Conservation (phyloP, 2,329 filamentous ascomycete genomes). For the Scytalidium sp. region DNA sequence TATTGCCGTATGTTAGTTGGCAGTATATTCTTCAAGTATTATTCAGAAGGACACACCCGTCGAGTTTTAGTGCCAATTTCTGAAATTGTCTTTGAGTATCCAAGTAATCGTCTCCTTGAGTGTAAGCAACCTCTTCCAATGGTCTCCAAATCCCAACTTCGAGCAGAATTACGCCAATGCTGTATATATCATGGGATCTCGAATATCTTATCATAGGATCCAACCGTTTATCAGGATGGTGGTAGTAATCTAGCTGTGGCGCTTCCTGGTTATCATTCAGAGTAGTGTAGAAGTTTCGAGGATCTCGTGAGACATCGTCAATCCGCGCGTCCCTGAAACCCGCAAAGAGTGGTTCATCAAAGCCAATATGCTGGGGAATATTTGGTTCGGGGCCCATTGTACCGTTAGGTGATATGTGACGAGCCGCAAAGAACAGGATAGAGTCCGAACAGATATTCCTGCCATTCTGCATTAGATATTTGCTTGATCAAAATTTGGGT, state of each 20-base stretch:
- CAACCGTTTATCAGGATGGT: conserved; percentile 21
- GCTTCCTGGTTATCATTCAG: conserved; percentile 36
- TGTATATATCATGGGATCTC: conserved; percentile 40
- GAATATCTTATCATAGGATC: conserved; percentile 26
- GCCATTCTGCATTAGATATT: not conserved
- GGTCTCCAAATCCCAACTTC: conserved; percentile 49
- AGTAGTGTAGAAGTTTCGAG: conserved; percentile 28
- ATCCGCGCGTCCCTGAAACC: conserved; percentile 37
- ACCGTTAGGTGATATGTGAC: conserved; percentile 25
- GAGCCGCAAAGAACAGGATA: conserved; percentile 42
- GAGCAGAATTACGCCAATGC: conserved; percentile 46
- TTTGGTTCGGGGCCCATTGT: conserved; percentile 32
- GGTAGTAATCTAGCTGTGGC: conserved; percentile 25
- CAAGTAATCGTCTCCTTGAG: conserved; percentile 19
- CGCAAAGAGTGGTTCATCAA: conserved; percentile 31
- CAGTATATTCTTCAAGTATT: not conserved
- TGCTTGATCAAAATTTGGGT: not conserved
- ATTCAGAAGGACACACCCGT: conserved; percentile 15
- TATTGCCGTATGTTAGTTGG: not conserved
- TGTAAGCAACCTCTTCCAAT: conserved; percentile 27
- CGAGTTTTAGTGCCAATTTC: conserved; percentile 17
- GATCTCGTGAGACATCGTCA: conserved; percentile 26
- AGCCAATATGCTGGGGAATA: conserved; percentile 19
- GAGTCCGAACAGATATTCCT: conserved; percentile 32
- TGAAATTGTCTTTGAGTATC: conserved; percentile 17